Percentiles rank a stretch among this genome's conserved stretches.
phyloP scores from a whole-genome alignment of 176 grass and related monocot genomes.

The Lolium perenne region DNA sequence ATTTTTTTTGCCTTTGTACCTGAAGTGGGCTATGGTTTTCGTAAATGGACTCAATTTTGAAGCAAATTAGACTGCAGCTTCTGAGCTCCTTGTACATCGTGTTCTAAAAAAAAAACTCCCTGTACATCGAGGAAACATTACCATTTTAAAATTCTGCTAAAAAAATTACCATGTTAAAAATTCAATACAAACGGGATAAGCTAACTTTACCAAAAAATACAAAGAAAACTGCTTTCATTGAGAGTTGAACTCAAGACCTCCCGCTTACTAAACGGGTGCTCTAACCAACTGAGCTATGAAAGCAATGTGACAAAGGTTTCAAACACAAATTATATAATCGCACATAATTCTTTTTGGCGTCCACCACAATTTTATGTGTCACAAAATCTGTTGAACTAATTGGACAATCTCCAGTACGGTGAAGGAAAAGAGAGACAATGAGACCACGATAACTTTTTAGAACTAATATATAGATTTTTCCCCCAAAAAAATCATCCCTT shows the following conservation, averaged over 20 bases:
- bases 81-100: neutral
- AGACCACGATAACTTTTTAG: neutral
- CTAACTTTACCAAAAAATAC: neutral
- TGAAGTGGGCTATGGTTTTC: neutral
- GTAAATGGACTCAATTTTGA: too few relatives aligned
- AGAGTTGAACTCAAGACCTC: constrained; percentile 55
- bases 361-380: too few relatives aligned
- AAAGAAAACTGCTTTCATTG: constrained; percentile 18
- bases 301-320: neutral
- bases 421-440: neutral
- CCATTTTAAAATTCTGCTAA: too few relatives aligned
- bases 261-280: constrained; percentile 95
- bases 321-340: too few relatives aligned
- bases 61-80: neutral
- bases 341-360: too few relatives aligned
- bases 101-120: too few relatives aligned
- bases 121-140: too few relatives aligned
- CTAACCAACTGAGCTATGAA: constrained; percentile 91
- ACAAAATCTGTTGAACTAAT: too few relatives aligned
- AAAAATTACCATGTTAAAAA: too few relatives aligned
- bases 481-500: too few relatives aligned
- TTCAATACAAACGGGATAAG: too few relatives aligned
- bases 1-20: neutral
- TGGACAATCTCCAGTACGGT: neutral
- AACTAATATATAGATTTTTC: neutral